Evolutionary conservation across 441 rosid genomes (phyloP), one percentile per base, ranked within the genome.

Genomic region (Bruguiera hainesii): DNA sequence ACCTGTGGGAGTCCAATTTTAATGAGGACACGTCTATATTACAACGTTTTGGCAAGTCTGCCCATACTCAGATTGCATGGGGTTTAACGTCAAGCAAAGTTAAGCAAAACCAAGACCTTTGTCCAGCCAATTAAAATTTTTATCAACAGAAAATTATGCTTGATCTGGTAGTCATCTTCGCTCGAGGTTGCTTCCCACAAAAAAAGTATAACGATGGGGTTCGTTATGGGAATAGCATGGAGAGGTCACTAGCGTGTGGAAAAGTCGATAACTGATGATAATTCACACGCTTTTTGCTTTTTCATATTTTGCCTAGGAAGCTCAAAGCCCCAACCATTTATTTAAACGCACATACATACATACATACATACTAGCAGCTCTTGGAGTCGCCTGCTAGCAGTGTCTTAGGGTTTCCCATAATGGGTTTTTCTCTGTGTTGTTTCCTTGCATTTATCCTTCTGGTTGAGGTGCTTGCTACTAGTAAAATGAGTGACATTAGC

Each of bases 241-340:
- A 39, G 29, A 42, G 69, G 56, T 71, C 76, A 20, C 20, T 69
- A 55, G 67, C 90, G 86, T 81, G 84, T 59, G 56, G 73, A 75
- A 23, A 71, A 71, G 64, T 80, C 73, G 69, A 64, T 52, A 62
- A 71, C 35, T 67, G 67, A 72, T 60, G 51, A 48, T 57, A 51
- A 39, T 55, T 73, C 79, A 68, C 69, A 67, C 68, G 20, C 37
- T 67, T 67, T 63, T 37, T 51, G 70, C 76, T 61, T 76, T 67
- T 74, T 57, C 73, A 61, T 52, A 10, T 39, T 35, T 63, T 52
- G 52, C 18, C 18, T 71, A 58, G 29, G 58, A 55, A 55, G 28
- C 57, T 0, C 13, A 53, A 53, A 13, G 13, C 26, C 3, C 26
- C 10, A 20, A 8, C 28, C 21, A 7, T 53, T 20, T 21, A 53